Evolutionary conservation across 805 yeast genomes (phyloP).

Genomic region (Barnettozyma californica): DNA sequence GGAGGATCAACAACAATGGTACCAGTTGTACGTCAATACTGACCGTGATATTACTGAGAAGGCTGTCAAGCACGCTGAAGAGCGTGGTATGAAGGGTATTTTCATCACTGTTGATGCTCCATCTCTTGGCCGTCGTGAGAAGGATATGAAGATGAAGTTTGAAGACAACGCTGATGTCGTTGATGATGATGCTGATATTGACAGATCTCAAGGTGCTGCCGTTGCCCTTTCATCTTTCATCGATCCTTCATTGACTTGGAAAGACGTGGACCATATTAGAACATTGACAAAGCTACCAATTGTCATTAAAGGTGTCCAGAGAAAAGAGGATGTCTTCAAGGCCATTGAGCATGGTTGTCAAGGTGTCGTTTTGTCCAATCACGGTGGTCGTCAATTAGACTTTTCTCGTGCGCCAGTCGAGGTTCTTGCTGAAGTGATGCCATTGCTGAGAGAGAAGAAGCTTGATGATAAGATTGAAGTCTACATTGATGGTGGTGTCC

Average conservation of each 20-base stretch:
- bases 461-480: conserved; percentile 48
- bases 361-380: conserved; percentile 82
- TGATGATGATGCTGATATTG: conserved; percentile 47
- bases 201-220: conserved; percentile 77
- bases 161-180: conserved; percentile 43
- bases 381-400: conserved; percentile 88
- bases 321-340: conserved; percentile 68
- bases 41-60: conserved; percentile 61
- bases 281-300: conserved; percentile 58
- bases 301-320: conserved; percentile 77
- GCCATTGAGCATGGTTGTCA: conserved; percentile 70
- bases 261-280: conserved; percentile 54
- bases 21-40: conserved; percentile 77
- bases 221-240: conserved; percentile 83
- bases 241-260: conserved; percentile 63
- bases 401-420: conserved; percentile 75
- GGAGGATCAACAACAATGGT: conserved; percentile 75
- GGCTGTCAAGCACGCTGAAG: conserved; percentile 66
- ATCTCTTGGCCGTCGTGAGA: conserved; percentile 84
- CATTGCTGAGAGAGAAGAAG: conserved; percentile 40
- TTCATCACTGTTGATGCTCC: conserved; percentile 94
- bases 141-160: conserved; percentile 69
- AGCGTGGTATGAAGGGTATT: conserved; percentile 71
- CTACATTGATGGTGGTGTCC: conserved; percentile 63
- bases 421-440: conserved; percentile 66